Evolutionary conservation across 2,329 filamentous ascomycete species (phyloP), one percentile per base, ranked within the genome.

Genomic region (Leptographium procerum): DNA sequence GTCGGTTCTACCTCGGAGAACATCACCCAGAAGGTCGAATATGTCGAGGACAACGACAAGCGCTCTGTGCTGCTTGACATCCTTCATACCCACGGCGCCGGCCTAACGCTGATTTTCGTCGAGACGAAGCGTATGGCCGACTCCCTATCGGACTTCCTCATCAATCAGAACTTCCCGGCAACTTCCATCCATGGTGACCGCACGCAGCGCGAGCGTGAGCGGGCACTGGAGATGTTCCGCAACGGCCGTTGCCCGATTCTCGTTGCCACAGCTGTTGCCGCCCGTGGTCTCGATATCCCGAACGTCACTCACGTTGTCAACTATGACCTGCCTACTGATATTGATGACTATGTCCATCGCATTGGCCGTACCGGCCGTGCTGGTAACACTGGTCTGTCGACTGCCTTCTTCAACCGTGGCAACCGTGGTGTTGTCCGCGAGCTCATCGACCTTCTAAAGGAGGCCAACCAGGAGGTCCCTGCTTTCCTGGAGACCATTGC

Each of bases 91-190:
- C 90, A 96, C 68, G 89, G 86, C 60, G 88, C 40, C 19, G 91
- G 91, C 69, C 81, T 97, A 61, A 97, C 92, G 19, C 79, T 99
- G 62, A 96, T 99, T 71, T 99, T 99, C 76, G 94, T 99, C 63
- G 94, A 97, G 81, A 97, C 94, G 62, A 99, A 99, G 86, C 92
- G 94, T 67, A 97, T 97, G 91, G 94, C 94, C 61, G 94, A 99
- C 74, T 92, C 91, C 19, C 81, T 99, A 57, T 97, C 91, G 62
- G 94, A 99, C 72, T 99, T 96, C 81, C 79, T 99, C 61, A 95
- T 97, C 79, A 96, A 96, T 80, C 92, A 97, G 76, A 91, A 85
- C 73, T 96, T 99, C 84, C 92, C 92, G 10, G 94, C 94, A 57
- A 99, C 94, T 22, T 96, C 94, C 56, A 99, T 99, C 69, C 94